Base-by-base conservation (phyloP, 1,284 basidiomycete species). In the Rugosomyces carneus region DNA sequence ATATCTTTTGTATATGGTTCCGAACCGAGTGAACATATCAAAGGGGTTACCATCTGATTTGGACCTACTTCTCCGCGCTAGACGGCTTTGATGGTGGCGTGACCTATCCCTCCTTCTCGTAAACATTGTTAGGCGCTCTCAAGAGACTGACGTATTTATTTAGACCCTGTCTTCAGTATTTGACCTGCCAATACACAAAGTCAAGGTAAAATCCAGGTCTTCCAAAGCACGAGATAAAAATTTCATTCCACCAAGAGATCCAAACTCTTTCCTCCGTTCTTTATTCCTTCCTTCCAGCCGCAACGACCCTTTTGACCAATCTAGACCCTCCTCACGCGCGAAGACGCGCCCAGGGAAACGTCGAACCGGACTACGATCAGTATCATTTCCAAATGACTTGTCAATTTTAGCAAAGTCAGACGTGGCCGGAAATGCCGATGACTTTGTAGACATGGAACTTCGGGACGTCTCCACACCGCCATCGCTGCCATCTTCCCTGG, bases 121-220 rank as follows among this genome's bases (percentile, higher is more conserved):
- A 23, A 23, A 23, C 21, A 7, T 7, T 23, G 21, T 23, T 34
- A 34, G 31, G 31, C 31, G 31, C 31, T n/a, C n/a, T 45, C 13
- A 21, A 21, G 24, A 36, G 37, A 35, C 45, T 52, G 39, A 51
- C 39, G 16, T 34, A 29, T 13, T 26, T 41, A 9, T 41, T 34
- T 53, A 86, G 83, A 78, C 74, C 15, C 61, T 86, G 23, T 71
- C 72, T 37, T 69, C 71, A 21, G 60, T 85, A 6, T 80, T 88
- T 60, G 77, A 78, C 24, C 64, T 78, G 46, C 58, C 70, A 10
- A 72, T 77, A 1, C 78, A 81, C 53, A 80, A 73, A 58, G 57
- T 80, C 47, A 83, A 73, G 59, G 66, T 80, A 50, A 63, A 69
- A 32, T 56, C 64, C 2, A 54, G 51, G 18, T 19, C 56, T 44